Evolutionary conservation across 768 basidiomycete species (phyloP), one percentile per base, ranked within the genome.

Genomic region (Termitomyces sp.): DNA sequence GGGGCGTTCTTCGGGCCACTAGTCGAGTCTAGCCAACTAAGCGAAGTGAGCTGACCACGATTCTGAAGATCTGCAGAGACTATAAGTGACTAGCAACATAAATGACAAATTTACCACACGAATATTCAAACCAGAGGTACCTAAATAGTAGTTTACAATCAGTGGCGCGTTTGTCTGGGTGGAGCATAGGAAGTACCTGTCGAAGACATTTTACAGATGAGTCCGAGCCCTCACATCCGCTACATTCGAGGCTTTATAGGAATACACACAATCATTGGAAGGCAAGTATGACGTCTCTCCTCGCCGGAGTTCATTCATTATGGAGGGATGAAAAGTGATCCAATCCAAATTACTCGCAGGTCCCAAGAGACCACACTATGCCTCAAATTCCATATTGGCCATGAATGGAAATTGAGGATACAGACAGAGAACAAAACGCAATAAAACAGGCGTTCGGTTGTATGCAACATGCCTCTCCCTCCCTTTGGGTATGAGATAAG

Each of bases 1-100:
- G 80, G 81, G 3, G 70, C 72, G 57, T 86, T 77, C 12, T 71
- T 72, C 0, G 76, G 75, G 0, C 86, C 86, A 10, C 70, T 70
- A 5, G 66, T 68, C 0, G 73, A 75, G 50, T 87, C 84, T 25
- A 76, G 67, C 86, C 86, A 90, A 65, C 79, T 84, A 34, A 89
- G 76, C 34, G 81, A 67, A 17, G 79, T 60, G 40, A 76, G 67
- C 38, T 73, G 72, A 14, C 75, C 74, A 45, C 69, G 72, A n/a
- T 71, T 72, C 68, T 87, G 86, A 31, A 90, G 75, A 71, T 85
- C 88, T 88, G 45, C 20, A 25, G 40, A 36, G 40, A 48, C 43
- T 42, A 50, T 67, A 49, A 58, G 54, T 40, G 53, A 42, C 31
- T 63, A n/a, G 14, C 34, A 36, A 62, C n/a, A 15, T 37, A 31